Percentiles rank a stretch among this genome's conserved stretches.
Evolutionary conservation across 768 basidiomycete species (phyloP).

Genomic region (Tulasnella sp.): DNA sequence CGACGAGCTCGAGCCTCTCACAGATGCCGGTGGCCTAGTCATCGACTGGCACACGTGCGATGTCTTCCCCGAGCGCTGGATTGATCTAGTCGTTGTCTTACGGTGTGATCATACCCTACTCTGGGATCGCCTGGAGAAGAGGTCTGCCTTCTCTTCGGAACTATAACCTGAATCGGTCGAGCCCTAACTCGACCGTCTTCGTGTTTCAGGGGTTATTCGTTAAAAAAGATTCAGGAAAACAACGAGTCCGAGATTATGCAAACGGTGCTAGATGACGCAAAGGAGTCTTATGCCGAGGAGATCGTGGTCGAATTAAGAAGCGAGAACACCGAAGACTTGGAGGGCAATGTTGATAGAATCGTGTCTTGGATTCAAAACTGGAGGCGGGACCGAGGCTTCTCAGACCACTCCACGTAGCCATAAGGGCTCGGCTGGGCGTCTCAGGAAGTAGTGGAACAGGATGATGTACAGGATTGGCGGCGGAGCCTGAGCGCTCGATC

Average conservation of each 20-base stretch:
- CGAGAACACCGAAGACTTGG: slow-evolving; percentile 75
- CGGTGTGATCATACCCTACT: slow-evolving; percentile 84
- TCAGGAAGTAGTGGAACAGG: background rate
- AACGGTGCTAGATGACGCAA: slow-evolving; percentile 85
- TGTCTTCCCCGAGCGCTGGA: slow-evolving; percentile 93
- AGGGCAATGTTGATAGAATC: slow-evolving; percentile 84
- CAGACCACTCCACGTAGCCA: slow-evolving; percentile 23
- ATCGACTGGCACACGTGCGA: slow-evolving; percentile 97
- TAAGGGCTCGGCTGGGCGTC: background rate
- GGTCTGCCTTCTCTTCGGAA: slow-evolving; percentile 52
- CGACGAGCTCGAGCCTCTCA: slow-evolving; percentile 81
- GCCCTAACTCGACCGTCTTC: background rate
- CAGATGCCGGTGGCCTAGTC: slow-evolving; percentile 72
- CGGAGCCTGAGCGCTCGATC: background rate
- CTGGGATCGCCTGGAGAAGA: slow-evolving; percentile 88
- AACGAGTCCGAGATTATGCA: slow-evolving; percentile 99
- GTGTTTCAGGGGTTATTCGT: slow-evolving; percentile 67
- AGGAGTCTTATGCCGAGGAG: slow-evolving; percentile 79
- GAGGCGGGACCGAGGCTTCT: slow-evolving; percentile 43
- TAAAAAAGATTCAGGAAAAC: slow-evolving; percentile 97
- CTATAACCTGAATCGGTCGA: slow-evolving; percentile 20
- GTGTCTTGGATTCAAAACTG: slow-evolving; percentile 86
- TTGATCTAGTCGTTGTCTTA: slow-evolving; percentile 91
- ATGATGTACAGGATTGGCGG: slow-evolving; percentile 3
- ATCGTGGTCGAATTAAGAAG: slow-evolving; percentile 85